These are phyloP conservation scores for Hibiscus tridactylites DNA, from an alignment of 345 rosid species.

Conservation along the genomic window DNA sequence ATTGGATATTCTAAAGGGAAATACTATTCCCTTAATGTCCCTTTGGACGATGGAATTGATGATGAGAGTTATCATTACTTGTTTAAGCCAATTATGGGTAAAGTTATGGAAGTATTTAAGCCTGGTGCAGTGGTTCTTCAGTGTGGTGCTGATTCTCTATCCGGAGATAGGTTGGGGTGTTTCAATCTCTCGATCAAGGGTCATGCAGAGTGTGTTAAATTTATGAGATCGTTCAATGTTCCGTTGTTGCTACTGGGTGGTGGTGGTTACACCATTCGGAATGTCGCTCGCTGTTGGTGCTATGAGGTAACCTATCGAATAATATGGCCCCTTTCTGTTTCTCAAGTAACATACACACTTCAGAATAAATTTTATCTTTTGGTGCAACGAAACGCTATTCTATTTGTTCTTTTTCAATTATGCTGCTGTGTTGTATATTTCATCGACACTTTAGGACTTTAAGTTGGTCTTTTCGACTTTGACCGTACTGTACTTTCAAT, in stretches of 20 bases:
- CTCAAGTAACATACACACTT: not conserved
- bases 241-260: slow-evolving; percentile 61
- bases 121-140: slow-evolving; percentile 70
- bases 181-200: slow-evolving; percentile 66
- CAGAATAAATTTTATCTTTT: too few relatives aligned
- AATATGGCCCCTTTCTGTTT: not conserved
- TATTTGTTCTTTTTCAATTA: not conserved
- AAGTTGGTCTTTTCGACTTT: not conserved
- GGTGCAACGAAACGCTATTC: not conserved
- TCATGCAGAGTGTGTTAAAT: slow-evolving; percentile 64
- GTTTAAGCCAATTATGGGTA: slow-evolving; percentile 55
- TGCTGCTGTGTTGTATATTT: too few relatives aligned
- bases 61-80: slow-evolving; percentile 65
- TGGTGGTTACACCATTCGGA: slow-evolving; percentile 66
- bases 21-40: slow-evolving; percentile 61
- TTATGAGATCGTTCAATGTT: slow-evolving; percentile 68
- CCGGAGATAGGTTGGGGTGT: slow-evolving; percentile 72
- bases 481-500: not conserved
- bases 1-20: slow-evolving; percentile 46
- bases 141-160: slow-evolving; percentile 60
- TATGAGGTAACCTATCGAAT: slow-evolving; percentile 36
- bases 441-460: not conserved
- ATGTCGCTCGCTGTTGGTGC: slow-evolving; percentile 78
- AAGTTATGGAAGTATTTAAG: slow-evolving; percentile 55
- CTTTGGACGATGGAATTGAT: slow-evolving; percentile 66